Evolutionary conservation across 2,329 filamentous ascomycete genomes (phyloP).

Genomic region (Chaetomiaceae sp.): DNA sequence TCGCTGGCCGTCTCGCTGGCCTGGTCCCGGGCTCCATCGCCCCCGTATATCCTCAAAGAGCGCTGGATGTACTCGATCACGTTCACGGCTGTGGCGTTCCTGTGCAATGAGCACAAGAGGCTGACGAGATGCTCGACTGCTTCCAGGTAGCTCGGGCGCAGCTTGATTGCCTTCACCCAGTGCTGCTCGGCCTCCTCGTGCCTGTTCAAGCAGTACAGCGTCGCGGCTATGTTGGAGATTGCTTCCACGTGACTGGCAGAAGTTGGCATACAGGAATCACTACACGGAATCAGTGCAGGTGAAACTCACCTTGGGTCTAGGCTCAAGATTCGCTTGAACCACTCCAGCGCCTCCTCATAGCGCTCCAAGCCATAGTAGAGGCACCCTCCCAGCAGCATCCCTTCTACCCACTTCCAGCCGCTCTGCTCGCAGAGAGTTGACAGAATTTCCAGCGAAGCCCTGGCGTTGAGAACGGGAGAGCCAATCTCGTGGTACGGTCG

Average conservation of each 20-base stretch:
- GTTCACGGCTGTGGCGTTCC: slow-evolving; percentile 77
- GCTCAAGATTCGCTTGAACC: slow-evolving; percentile 62
- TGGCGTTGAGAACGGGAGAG: slow-evolving; percentile 54
- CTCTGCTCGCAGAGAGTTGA: slow-evolving; percentile 73
- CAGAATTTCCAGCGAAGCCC: slow-evolving; percentile 65
- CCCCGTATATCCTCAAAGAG: slow-evolving; percentile 50
- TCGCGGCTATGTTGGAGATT: slow-evolving; percentile 87
- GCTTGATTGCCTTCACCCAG: slow-evolving; percentile 79
- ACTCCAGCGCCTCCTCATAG: slow-evolving; percentile 70
- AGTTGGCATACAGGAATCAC: slow-evolving; percentile 14
- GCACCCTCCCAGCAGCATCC: slow-evolving; percentile 86
- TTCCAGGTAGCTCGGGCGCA: slow-evolving; percentile 85
- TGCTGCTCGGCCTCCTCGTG: slow-evolving; percentile 79
- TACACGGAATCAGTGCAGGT: not conserved
- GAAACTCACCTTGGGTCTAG: slow-evolving; percentile 51
- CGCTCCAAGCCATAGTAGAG: slow-evolving; percentile 84
- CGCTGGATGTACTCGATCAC: slow-evolving; percentile 83
- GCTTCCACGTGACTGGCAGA: slow-evolving; percentile 76
- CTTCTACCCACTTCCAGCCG: slow-evolving; percentile 85
- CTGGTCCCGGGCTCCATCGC: slow-evolving; percentile 20
- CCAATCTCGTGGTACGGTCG: slow-evolving; percentile 22
- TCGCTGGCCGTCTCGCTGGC: slow-evolving; percentile 28
- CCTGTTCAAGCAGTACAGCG: slow-evolving; percentile 76
- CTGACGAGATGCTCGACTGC: slow-evolving; percentile 92
- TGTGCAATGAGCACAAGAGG: slow-evolving; percentile 74